Conservation (phyloP, 805 yeast genomes). For the Candida incommunis region DNA sequence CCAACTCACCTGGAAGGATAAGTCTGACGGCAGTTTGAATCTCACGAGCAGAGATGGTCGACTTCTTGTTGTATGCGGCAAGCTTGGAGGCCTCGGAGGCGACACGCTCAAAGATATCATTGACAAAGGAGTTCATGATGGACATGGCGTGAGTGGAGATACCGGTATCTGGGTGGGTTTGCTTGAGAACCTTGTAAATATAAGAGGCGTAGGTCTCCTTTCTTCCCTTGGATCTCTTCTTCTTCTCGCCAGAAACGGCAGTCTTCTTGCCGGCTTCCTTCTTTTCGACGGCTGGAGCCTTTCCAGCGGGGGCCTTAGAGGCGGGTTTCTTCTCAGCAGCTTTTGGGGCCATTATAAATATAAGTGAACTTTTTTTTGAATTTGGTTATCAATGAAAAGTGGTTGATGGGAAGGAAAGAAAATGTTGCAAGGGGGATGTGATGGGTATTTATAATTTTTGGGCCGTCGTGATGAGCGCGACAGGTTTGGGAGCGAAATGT, state of each 20-base stretch:
- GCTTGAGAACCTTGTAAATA: constrained; percentile 96
- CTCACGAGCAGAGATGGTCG: constrained; percentile 96
- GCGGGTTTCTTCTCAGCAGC: constrained; percentile 54
- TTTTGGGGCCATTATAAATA: constrained; percentile 25
- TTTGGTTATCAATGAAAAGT: constrained; percentile 9
- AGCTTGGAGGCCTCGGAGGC: constrained; percentile 96
- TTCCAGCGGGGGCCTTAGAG: constrained; percentile 60
- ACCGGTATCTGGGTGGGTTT: constrained; percentile 99
- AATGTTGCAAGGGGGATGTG: constrained; percentile 6
- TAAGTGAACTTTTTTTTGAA: constrained; percentile 17
- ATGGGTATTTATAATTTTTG: not conserved
- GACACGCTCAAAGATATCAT: constrained; percentile 95
- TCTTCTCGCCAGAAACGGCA: constrained; percentile 58
- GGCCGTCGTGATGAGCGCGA: constrained; percentile 2
- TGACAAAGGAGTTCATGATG: constrained; percentile 95
- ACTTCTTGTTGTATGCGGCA: constrained; percentile 97
- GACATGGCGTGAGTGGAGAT: constrained; percentile 98
- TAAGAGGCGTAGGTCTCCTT: constrained; percentile 97
- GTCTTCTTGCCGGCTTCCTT: constrained; percentile 83
- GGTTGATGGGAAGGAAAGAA: constrained; percentile 14
- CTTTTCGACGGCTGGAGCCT: constrained; percentile 85
- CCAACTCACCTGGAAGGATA: constrained; percentile 96
- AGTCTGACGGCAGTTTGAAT: constrained; percentile 97
- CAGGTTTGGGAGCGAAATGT: too few species aligned
- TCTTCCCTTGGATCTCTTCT: constrained; percentile 91